Conservation (phyloP, 495 filamentous ascomycete species). For the Chaetomidium leptoderma region DNA sequence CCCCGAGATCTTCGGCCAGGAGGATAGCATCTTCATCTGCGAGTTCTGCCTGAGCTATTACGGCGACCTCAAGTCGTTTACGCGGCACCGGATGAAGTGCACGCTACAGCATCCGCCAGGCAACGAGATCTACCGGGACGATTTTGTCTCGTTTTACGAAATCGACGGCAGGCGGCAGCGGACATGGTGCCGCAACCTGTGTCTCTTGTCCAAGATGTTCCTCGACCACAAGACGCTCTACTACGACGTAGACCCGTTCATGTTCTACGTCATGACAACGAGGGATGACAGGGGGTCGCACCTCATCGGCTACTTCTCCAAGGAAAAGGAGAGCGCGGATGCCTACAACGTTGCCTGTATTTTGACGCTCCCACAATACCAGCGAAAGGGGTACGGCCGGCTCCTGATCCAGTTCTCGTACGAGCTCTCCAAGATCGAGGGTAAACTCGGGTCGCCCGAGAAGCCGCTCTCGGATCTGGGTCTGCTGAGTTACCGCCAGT, state of each 20-base stretch:
- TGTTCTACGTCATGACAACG: slow-evolving; percentile 97
- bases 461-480: slow-evolving; percentile 94
- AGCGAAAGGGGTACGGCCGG: slow-evolving; percentile 87
- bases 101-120: slow-evolving; percentile 88
- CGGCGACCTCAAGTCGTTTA: slow-evolving; percentile 70
- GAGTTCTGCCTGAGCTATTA: slow-evolving; percentile 95
- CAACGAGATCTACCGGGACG: slow-evolving; percentile 96
- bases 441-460: slow-evolving; percentile 89
- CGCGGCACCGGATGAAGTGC: slow-evolving; percentile 84
- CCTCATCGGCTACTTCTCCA: slow-evolving; percentile 94
- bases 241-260: slow-evolving; percentile 97
- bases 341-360: slow-evolving; percentile 98
- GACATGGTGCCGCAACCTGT: slow-evolving; percentile 95
- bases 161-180: slow-evolving; percentile 93
- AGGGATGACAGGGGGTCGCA: slow-evolving; percentile 84
- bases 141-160: slow-evolving; percentile 93
- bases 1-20: slow-evolving; percentile 77
- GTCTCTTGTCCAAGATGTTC: slow-evolving; percentile 90
- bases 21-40: slow-evolving; percentile 89
- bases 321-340: slow-evolving; percentile 94
- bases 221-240: slow-evolving; percentile 99
- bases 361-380: slow-evolving; percentile 90
- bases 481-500: slow-evolving; percentile 85
- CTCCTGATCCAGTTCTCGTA: slow-evolving; percentile 97
- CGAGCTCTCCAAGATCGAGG: slow-evolving; percentile 91